Conservation (phyloP, 1,284 basidiomycete species). For the Melampsora americana region DNA sequence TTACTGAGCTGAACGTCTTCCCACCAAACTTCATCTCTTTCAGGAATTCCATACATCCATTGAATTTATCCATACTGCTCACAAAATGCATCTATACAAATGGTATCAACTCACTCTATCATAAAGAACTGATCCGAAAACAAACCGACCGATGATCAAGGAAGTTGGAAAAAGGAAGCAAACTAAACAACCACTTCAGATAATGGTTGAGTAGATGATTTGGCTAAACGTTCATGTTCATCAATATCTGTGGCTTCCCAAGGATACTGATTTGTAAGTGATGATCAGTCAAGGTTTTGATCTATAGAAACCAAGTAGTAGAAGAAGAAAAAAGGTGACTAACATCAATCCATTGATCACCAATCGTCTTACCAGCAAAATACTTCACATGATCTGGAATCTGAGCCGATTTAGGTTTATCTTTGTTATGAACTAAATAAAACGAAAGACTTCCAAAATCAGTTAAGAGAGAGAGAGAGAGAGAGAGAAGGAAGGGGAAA, state of each 20-base stretch:
- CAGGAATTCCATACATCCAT: too few relatives aligned
- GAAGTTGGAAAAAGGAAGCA: too few relatives aligned
- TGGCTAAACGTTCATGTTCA: constrained; percentile 32
- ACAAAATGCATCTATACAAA: too few relatives aligned
- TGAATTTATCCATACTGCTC: too few relatives aligned
- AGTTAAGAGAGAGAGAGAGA: neutral
- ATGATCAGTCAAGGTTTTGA: neutral
- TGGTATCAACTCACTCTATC: neutral
- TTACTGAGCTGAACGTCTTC: too few relatives aligned
- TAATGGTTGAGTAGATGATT: neutral
- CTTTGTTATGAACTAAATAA: constrained; percentile 76
- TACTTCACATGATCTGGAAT: constrained; percentile 68
- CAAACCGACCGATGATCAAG: too few relatives aligned
- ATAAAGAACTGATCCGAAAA: neutral
- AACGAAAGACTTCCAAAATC: neutral
- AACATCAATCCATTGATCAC: constrained; percentile 42
- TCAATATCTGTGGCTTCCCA: constrained; percentile 44
- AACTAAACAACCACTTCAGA: neutral
- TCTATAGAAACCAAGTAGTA: neutral
- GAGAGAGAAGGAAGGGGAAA: neutral
- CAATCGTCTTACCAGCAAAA: constrained; percentile 50
- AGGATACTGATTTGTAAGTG: constrained; percentile 24
- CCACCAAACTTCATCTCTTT: too few relatives aligned
- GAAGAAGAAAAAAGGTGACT: neutral
- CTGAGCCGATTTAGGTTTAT: constrained; percentile 73